Evolutionary conservation across 805 yeast species (phyloP).

Genomic region (Metschnikowia anglica): DNA sequence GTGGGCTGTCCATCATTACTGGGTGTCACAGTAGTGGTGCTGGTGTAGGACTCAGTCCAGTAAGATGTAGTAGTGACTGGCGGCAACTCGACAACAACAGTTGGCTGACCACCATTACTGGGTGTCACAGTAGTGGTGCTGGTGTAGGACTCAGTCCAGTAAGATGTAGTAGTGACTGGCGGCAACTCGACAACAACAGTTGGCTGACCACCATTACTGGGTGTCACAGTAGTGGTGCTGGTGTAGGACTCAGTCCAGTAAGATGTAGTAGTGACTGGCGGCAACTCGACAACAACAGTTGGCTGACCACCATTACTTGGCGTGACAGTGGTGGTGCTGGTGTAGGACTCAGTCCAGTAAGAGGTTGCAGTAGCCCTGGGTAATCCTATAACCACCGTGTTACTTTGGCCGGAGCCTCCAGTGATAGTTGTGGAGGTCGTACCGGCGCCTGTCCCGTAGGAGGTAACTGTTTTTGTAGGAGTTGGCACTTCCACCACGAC

Average conservation of each 20-base stretch:
- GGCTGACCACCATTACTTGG: background rate
- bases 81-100: background rate
- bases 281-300: background rate
- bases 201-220: background rate
- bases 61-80: background rate
- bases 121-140: background rate
- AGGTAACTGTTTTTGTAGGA: background rate
- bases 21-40: background rate
- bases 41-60: slow-evolving; percentile 3
- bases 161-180: background rate
- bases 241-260: background rate
- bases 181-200: background rate
- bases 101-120: background rate
- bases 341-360: background rate
- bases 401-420: background rate
- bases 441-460: background rate
- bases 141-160: background rate
- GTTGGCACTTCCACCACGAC: background rate
- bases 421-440: background rate
- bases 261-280: background rate
- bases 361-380: background rate
- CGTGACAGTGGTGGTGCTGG: background rate
- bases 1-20: background rate
- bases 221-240: background rate
- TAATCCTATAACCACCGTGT: background rate